A percentile compares a stretch with the other conserved stretches of the same genome.
These are phyloP conservation scores for Gossypium australe DNA, from an alignment of 345 rosid species.

Conservation along the genomic window DNA sequence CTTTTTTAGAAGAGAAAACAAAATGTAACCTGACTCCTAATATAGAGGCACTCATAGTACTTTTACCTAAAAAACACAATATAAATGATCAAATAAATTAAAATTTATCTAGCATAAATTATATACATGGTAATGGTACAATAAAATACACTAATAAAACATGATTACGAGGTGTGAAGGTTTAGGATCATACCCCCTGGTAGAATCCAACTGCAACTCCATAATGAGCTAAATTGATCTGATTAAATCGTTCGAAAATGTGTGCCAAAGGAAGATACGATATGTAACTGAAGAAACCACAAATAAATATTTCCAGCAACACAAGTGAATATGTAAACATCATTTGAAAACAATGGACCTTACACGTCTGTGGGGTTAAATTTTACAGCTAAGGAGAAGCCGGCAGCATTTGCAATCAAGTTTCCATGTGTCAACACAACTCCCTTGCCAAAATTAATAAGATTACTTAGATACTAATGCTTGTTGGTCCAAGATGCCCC, in stretches of 20 bases:
- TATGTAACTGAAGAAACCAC: conserved; percentile 51
- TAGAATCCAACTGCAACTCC: conserved; percentile 96
- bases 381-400: conserved; percentile 31
- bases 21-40: too few species aligned
- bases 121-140: too few species aligned
- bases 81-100: too few species aligned
- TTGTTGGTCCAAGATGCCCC: too few species aligned
- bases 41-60: too few species aligned
- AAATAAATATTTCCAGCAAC: conserved; percentile 15
- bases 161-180: background rate
- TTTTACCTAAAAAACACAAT: too few species aligned
- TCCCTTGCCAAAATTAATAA: conserved; percentile 47
- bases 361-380: conserved; percentile 81
- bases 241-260: conserved; percentile 85
- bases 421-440: conserved; percentile 81
- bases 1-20: too few species aligned
- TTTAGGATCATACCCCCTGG: conserved; percentile 69
- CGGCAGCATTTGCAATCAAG: conserved; percentile 83
- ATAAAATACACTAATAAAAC: background rate
- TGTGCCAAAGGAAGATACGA: conserved; percentile 97
- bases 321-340: background rate
- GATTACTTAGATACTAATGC: too few species aligned
- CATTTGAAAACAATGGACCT: conserved; percentile 30
- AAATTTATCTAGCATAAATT: too few species aligned
- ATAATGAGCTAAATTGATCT: conserved; percentile 46